Evolutionary conservation across 495 filamentous ascomycete genomes (phyloP).

Genomic region (Cudoniella acicularis): DNA sequence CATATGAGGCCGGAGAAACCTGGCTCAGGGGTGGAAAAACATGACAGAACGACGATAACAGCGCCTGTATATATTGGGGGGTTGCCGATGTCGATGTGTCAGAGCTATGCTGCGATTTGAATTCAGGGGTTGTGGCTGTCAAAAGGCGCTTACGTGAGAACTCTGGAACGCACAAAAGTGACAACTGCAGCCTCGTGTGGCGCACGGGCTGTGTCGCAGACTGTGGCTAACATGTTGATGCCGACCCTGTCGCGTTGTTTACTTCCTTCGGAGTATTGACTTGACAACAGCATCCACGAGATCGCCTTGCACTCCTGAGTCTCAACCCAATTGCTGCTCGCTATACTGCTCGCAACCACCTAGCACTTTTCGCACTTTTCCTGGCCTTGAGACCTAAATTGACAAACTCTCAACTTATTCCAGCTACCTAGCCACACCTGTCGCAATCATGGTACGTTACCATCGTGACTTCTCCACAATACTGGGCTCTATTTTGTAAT

Average conservation of each 20-base stretch:
- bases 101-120: background rate
- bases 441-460: constrained; percentile 3
- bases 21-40: background rate
- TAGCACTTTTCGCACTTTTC: too few species aligned
- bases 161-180: too few species aligned
- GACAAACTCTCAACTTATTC: background rate
- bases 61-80: background rate
- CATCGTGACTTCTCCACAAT: constrained; percentile 17
- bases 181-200: background rate
- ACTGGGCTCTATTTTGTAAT: constrained; percentile 7
- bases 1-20: background rate
- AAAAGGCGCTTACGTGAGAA: too few species aligned
- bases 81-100: background rate
- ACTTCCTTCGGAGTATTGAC: background rate
- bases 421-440: background rate
- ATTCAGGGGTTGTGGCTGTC: background rate
- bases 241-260: constrained; percentile 6
- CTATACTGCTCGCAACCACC: too few species aligned
- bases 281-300: background rate
- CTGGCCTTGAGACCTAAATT: too few species aligned
- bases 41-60: background rate
- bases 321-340: too few species aligned
- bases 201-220: too few species aligned
- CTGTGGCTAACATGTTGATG: too few species aligned
- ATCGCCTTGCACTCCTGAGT: too few species aligned